Conservation (phyloP, 1,139 yeast species). For the Suhomyces guaymorum region DNA sequence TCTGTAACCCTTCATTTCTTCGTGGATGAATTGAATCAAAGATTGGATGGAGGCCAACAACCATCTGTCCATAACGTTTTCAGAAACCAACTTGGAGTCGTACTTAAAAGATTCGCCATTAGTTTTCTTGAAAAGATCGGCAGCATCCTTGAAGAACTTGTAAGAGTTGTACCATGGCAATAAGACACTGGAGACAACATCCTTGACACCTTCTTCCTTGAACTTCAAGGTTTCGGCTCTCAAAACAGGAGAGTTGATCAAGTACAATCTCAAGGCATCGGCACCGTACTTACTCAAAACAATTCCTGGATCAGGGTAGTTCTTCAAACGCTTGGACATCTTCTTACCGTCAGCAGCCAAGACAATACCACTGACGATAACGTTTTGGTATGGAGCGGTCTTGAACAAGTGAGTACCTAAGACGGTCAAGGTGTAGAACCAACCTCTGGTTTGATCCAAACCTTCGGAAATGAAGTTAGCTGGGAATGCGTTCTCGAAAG, state of each 20-base stretch:
- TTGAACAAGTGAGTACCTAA: conserved; percentile 94
- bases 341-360: conserved; percentile 98
- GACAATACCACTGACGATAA: conserved; percentile 94
- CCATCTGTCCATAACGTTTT: conserved; percentile 97
- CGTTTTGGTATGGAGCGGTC: conserved; percentile 91
- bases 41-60: conserved; percentile 92
- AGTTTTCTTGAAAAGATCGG: conserved; percentile 77
- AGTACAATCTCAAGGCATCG: conserved; percentile 91
- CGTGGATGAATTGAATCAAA: conserved; percentile 78
- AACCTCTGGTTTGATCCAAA: conserved; percentile 98
- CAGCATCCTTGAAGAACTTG: conserved; percentile 95
- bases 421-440: conserved; percentile 97
- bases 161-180: conserved; percentile 98
- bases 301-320: conserved; percentile 91
- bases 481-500: conserved; percentile 76
- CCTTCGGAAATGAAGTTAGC: conserved; percentile 99
- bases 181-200: conserved; percentile 91
- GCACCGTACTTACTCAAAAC: conserved; percentile 92
- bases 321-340: conserved; percentile 97
- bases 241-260: conserved; percentile 95
- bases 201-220: conserved; percentile 98
- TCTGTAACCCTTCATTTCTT: conserved; percentile 87
- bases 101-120: conserved; percentile 71
- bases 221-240: conserved; percentile 95
- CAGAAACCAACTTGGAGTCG: conserved; percentile 62